These are phyloP conservation scores for Eucommia ulmoides DNA, from an alignment of 257 asterid genomes.

Conservation along the genomic window DNA sequence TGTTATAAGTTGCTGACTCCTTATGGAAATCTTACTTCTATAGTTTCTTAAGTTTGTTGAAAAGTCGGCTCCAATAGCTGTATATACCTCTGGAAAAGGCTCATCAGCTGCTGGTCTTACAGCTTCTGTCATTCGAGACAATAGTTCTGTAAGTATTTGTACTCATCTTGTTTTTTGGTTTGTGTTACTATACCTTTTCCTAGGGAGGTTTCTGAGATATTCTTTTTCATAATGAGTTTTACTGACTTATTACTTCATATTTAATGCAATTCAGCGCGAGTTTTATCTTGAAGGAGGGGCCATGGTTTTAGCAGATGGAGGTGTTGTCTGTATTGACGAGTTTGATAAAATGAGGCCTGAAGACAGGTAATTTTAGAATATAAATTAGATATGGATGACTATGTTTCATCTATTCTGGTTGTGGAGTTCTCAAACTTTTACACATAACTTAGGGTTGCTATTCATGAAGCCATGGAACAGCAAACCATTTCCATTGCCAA, in stretches of 20 bases:
- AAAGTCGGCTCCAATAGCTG: conserved; percentile 96
- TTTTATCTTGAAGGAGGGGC: conserved; percentile 99
- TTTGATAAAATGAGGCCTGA: conserved; percentile 99
- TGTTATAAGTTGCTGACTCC: no score
- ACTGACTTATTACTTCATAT: conserved; percentile 4
- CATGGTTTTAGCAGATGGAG: conserved; percentile 99
- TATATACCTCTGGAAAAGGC: conserved; percentile 96
- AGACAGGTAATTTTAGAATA: conserved; percentile 56
- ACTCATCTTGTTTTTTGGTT: no score
- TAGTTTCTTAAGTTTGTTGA: conserved; percentile 98
- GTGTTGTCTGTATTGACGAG: conserved; percentile 98
- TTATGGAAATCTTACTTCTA: neutral
- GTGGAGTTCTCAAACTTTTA: conserved; percentile 12
- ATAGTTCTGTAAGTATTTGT: conserved; percentile 65
- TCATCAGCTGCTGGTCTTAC: conserved; percentile 99
- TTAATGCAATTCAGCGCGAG: conserved; percentile 54
- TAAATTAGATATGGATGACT: conserved; percentile 4
- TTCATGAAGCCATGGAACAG: conserved; percentile 99
- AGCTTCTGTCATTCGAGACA: conserved; percentile 95
- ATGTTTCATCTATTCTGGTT: conserved; percentile 4
- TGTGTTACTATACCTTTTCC: no score
- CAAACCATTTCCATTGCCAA: conserved; percentile 99
- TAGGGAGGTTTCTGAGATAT: no score
- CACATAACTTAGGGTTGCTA: conserved; percentile 68
- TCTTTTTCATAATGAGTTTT: no score